Percentiles rank a stretch among this genome's conserved stretches.
phyloP scores from a whole-genome alignment of 2,329 filamentous ascomycete species.

The Penicillium sp. region DNA sequence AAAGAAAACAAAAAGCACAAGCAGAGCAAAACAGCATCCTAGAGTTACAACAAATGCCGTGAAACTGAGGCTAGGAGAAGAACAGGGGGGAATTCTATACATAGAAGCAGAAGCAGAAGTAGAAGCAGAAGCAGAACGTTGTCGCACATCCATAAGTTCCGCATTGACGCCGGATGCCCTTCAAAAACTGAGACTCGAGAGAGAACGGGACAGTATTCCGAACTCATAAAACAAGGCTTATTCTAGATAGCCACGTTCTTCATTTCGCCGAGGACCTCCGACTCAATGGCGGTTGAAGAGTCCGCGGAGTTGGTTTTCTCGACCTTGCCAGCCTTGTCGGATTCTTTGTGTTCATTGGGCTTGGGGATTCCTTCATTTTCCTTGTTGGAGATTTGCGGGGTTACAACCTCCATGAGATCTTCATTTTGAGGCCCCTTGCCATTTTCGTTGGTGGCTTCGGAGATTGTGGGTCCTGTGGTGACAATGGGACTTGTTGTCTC shows the following conservation, averaged over 20 bases:
- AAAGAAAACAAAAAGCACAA: constrained; percentile 10
- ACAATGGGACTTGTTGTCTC: constrained; percentile 41
- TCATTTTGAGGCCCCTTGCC: constrained; percentile 32
- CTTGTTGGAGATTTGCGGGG: constrained; percentile 36
- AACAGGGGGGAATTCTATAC: constrained; percentile 34
- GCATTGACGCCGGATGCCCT: constrained; percentile 16
- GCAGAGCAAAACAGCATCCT: constrained; percentile 17
- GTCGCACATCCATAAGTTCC: constrained; percentile 14
- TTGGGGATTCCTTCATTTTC: constrained; percentile 32
- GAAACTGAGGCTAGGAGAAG: constrained; percentile 22
- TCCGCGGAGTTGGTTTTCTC: constrained; percentile 21
- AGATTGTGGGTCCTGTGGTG: constrained; percentile 34
- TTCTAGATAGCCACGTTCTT: constrained; percentile 48
- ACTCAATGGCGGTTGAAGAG: constrained; percentile 33
- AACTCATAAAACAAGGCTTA: constrained; percentile 21
- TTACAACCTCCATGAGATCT: constrained; percentile 43
- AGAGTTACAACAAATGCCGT: constrained; percentile 30
- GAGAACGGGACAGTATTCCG: constrained; percentile 12
- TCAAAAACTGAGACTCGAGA: constrained; percentile 5
- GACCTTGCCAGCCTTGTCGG: constrained; percentile 30
- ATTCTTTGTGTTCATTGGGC: constrained; percentile 24
- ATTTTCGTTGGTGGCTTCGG: constrained; percentile 32
- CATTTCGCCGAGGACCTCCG: constrained; percentile 47
- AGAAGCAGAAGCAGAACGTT: constrained; percentile 15
- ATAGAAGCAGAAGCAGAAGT: constrained; percentile 18